Evolutionary conservation across 805 yeast species (phyloP).

Genomic region (Teunomyces kruisii): DNA sequence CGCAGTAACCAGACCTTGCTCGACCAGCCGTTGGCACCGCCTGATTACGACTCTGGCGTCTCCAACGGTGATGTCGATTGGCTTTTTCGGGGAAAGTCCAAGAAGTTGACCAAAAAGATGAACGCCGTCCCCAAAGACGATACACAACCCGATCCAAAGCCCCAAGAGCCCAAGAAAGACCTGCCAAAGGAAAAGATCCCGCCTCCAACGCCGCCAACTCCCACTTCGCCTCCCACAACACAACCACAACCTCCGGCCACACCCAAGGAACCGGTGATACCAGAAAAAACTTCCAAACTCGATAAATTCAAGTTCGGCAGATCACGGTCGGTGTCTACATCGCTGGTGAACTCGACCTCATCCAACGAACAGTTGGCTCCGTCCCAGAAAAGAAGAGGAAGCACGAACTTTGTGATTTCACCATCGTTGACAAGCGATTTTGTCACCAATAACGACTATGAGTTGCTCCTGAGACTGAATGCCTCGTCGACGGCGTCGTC

Average conservation of each 20-base stretch:
- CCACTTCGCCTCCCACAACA: background rate
- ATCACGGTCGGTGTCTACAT: slow-evolving; percentile 24
- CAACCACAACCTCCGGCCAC: background rate
- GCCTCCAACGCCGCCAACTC: background rate
- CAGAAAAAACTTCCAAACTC: slow-evolving; percentile 15
- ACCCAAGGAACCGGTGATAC: background rate
- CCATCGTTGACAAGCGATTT: slow-evolving; percentile 2
- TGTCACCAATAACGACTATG: background rate
- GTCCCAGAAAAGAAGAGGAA: slow-evolving; percentile 11
- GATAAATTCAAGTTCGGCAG: slow-evolving; percentile 27
- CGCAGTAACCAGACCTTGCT: background rate
- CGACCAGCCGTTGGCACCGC: background rate
- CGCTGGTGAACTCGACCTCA: slow-evolving; percentile 8
- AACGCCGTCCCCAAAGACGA: slow-evolving; percentile 8
- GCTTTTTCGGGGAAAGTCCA: slow-evolving; percentile 78
- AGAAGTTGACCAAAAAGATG: slow-evolving; percentile 49
- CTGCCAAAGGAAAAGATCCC: background rate
- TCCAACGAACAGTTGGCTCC: slow-evolving; percentile 1
- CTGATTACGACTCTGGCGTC: slow-evolving; percentile 47
- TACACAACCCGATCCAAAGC: slow-evolving; percentile 2
- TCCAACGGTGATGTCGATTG: slow-evolving; percentile 80
- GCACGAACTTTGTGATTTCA: slow-evolving; percentile 1
- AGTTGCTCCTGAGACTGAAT: background rate
- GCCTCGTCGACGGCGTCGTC: slow-evolving; percentile 6
- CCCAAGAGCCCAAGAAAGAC: slow-evolving; percentile 1